Base-by-base conservation (phyloP, 306 rosid species). In the Rosa persica region DNA sequence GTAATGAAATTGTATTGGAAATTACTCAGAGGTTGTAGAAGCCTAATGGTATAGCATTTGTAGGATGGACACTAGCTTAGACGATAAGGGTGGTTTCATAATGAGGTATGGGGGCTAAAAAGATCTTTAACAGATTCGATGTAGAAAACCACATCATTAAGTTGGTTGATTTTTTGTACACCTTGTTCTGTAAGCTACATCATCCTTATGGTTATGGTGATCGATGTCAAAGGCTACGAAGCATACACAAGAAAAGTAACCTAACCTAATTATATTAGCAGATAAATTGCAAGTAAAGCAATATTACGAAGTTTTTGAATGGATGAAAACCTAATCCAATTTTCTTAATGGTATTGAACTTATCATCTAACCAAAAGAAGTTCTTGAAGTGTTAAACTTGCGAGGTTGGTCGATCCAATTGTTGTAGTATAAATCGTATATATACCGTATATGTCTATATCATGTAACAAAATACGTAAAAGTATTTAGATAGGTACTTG, bases 61-160 rank as follows among this genome's bases (percentile, higher is more conserved):
- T 79, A 61, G 82, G 75, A 40, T 74, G 44, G 58, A n/a, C 78
- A 30, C 82, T 66, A 43, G 68, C 30, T 64, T 64, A 30, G 68
- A 64, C 68, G 5, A 15, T 12, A 12, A 3, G 69, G 8, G 19
- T 15, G 69, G 23, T 16, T 30, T 64, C 42, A 30, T 30, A 27
- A 5, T 34, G 22, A 64, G 69, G 69, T 13, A 64, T 64, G 69
- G 43, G 69, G 15, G 6, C 43, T 6, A 34, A 13, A 38, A 58
- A 22, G 36, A 61, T 25, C 67, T 61, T 25, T 15, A 12, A 27
- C 20, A 61, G 38, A 61, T 11, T 64, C n/a, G 16, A 16, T 34
- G 42, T 6, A 30, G 68, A 16, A 62, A 64, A 27, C 11, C 0
- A 64, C 4, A 2, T 61, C 20, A 25, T 8, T 55, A 23, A 8